Base-by-base conservation (phyloP, 305 asterid species). In the Striga hermonthica region DNA sequence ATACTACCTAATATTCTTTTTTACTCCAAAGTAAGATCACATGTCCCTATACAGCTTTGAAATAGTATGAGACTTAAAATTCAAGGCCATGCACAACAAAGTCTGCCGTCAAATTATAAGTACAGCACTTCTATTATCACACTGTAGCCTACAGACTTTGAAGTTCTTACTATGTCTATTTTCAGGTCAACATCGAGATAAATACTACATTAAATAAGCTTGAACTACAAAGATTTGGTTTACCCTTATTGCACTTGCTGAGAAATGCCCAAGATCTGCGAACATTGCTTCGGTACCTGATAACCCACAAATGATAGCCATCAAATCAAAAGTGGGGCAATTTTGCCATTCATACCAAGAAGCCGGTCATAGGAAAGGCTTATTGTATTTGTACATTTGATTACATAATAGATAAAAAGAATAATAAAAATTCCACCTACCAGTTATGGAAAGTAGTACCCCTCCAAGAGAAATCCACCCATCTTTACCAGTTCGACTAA, bases 381-480 rank as follows among this genome's bases (percentile, higher is more conserved):
- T 14, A 55, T 50, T 63, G 50, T 12, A 52, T 60, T 22, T 22
- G 31, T 22, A 22, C 31, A 2, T 22, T 22, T 22, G 31, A 22
- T 22, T 22, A 22, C 31, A 22, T 22, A 22, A 22, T 22, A 22
- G n/a, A 3, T 5, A 41, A 41, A 3, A 41, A 41, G 0, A 1
- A 41, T 41, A 41, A 41, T 7, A 41, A 45, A 8, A 45, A 45
- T 11, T 61, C 40, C 4, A 53, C 3, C n/a, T 80, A 93, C 99
- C 99, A 77, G 99, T 85, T 70, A 88, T 86, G 60, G 89, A 76
- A 41, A 93, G 89, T 50, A 93, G 95, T 63, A 90, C 94, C 77
- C 97, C 99, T 77, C 99, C 99, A 63, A 90, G 90, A 52, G 99
- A 82, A 74, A 90, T 69, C 97, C 97, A 93, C 67, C 99, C 99